Evolutionary conservation across 2,329 filamentous ascomycete genomes (phyloP), one percentile per base, ranked within the genome.

Genomic region (Epichloe scottii): DNA sequence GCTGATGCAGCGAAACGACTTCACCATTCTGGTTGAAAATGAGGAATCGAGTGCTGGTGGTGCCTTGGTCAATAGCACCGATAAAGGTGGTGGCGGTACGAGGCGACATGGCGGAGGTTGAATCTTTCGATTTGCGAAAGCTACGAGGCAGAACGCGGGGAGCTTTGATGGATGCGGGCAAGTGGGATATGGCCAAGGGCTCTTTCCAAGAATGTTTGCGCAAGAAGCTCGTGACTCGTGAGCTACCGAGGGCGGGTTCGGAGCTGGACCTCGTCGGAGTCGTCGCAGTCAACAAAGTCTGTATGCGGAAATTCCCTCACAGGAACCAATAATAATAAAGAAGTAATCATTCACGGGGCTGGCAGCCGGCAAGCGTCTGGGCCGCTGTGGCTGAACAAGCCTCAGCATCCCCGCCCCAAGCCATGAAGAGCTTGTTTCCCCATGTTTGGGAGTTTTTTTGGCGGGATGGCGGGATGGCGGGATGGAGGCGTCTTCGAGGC

Each of bases 51-150:
- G 86, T 83, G 63, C 82, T 87, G 50, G 85, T 89, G 35, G 85
- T 90, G 56, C 86, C 85, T 65, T 89, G 85, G 62, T 90, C 85
- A 62, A 90, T 89, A 51, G 84, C 83, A 56, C 85, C 86, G 54
- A 89, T 80, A 60, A 85, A 89, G 55, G 61, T 54, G 49, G 55
- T 56, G 41, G 58, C 55, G 15, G 58, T 46, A 15, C 63, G 54
- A 48, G 62, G 57, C 58, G 66, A 57, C 67, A 69, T 69, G 50
- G 52, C 59, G 57, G 48, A 50, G 53, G 52, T 46, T 52, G 44
- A 17, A n/a, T 37, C 14, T 37, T 33, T 47, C 8, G 12, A 26
- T 46, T 47, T 37, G 39, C 33, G 33, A 50, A 46, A 41, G 35
- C 55, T 51, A 51, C 50, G 58, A 49, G 55, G 51, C 30, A 40